These are phyloP conservation scores for Hypoxylon lenormandii DNA, from an alignment of 495 filamentous ascomycete species.

Conservation along the genomic window DNA sequence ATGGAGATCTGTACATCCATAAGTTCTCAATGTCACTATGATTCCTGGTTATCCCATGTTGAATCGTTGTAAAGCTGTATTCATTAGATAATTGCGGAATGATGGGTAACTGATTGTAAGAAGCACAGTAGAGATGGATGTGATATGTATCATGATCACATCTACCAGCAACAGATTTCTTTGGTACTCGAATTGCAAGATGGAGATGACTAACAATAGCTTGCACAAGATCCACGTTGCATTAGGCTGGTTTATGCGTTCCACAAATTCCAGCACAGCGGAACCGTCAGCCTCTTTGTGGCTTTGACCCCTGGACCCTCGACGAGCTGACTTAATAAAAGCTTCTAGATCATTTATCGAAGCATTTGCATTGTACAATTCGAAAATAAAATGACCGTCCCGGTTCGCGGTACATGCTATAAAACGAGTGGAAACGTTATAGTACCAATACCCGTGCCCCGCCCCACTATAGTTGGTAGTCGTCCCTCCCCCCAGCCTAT, in stretches of 20 bases:
- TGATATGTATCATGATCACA: constrained; percentile 2
- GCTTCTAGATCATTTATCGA: constrained; percentile 49
- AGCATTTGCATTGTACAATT: constrained; percentile 29
- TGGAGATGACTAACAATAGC: constrained; percentile 17
- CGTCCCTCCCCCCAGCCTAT: no score
- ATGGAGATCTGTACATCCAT: constrained; percentile 28
- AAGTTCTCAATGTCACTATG: constrained; percentile 29
- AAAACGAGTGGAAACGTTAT: no score
- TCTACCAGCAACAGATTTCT: no score
- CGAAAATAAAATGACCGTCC: constrained; percentile 20
- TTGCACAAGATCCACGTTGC: constrained; percentile 37
- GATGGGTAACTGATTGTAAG: no score
- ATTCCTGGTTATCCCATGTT: constrained; percentile 5
- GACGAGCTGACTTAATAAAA: constrained; percentile 4
- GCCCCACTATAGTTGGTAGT: no score
- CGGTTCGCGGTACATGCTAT: no score
- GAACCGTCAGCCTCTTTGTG: constrained; percentile 35
- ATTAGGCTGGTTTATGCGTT: constrained; percentile 42
- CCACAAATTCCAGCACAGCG: constrained; percentile 28
- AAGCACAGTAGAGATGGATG: no score
- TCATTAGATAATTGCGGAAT: background rate
- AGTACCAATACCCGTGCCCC: no score
- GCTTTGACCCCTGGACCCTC: constrained; percentile 18
- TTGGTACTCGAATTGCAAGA: no score
- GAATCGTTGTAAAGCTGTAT: constrained; percentile 26